Percentiles rank a stretch among this genome's conserved stretches.
Conservation (phyloP, 768 basidiomycete genomes). For the Nidularia sp. region DNA sequence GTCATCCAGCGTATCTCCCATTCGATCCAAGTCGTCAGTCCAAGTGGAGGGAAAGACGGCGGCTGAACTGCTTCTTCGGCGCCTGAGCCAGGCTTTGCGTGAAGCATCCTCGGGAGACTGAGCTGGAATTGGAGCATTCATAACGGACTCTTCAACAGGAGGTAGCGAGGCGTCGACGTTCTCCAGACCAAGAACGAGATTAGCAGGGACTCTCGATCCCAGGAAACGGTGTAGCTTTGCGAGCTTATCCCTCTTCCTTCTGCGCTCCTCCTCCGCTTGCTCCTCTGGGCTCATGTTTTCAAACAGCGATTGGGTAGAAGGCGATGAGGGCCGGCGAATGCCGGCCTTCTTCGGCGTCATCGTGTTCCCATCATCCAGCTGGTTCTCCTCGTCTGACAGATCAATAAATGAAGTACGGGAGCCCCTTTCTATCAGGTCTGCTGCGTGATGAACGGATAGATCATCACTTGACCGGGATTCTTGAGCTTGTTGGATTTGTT, state of each 20-base stretch:
- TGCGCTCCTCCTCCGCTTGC: slow-evolving; percentile 56
- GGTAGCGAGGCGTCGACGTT: slow-evolving; percentile 21
- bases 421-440: slow-evolving; percentile 15
- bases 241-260: slow-evolving; percentile 70
- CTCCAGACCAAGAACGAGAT: slow-evolving; percentile 55
- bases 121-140: no score
- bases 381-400: slow-evolving; percentile 61
- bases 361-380: slow-evolving; percentile 24
- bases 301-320: slow-evolving; percentile 41
- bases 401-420: slow-evolving; percentile 58
- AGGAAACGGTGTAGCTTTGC: slow-evolving; percentile 83
- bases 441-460: slow-evolving; percentile 11
- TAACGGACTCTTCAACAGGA: slow-evolving; percentile 12
- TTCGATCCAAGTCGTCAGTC: slow-evolving; percentile 54
- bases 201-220: slow-evolving; percentile 73
- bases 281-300: slow-evolving; percentile 48
- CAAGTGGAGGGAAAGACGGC: slow-evolving; percentile 42
- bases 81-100: slow-evolving; percentile 40
- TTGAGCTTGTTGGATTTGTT: neutral
- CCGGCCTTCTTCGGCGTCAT: slow-evolving; percentile 13
- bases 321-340: slow-evolving; percentile 26
- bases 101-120: slow-evolving; percentile 22
- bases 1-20: slow-evolving; percentile 67
- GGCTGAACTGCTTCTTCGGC: slow-evolving; percentile 51
- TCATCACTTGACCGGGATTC: slow-evolving; percentile 13